Base-by-base conservation (phyloP, 805 yeast species). In the Starmerella geochares region DNA sequence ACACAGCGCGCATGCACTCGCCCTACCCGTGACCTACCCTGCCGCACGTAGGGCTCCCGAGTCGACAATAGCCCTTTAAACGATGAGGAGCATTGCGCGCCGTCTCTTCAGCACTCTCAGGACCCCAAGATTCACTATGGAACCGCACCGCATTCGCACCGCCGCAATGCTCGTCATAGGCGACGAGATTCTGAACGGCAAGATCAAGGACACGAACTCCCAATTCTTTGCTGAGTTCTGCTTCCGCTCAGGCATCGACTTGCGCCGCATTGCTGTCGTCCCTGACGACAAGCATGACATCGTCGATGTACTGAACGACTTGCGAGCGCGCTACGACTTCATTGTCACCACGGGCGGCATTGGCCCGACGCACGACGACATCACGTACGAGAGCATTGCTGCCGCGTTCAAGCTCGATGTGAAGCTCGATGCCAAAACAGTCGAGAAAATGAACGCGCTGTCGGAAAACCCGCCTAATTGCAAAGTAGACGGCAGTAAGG, bases 311-410 rank as follows among this genome's bases (percentile, higher is more conserved):
- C 64, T 83, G 20, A 64, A 62, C 27, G 59, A 66, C 10, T 65
- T 80, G 40, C 68, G 77, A n/a, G 56, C 67, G 19, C 63, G 70
- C n/a, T 80, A 78, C 57, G 86, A 83, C 60, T 73, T 84, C 39
- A 73, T 83, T 7, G 75, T 83, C 20, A 84, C 94, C 0, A 73
- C 82, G 48, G 83, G 85, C 28, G 81, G 73, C 19, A 84, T 86
- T 51, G 96, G 96, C 0, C 84, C 94, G 4, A 86, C 95, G 0
- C 94, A 86, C 58, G 95, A 86, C 62, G 96, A 86, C 62, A 81
- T 86, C 53, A 86, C 95, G 0, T 86, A 86, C 63, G 78, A 77
- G 47, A 71, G 84, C 32, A 58, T 86, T n/a, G 85, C 90, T 1
- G 74, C 73, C 55, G 82, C 83, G 7, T 86, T 71, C 55, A 65